These are phyloP conservation scores for Sarocladium kiliense DNA, from an alignment of 2,329 filamentous ascomycete genomes.

Conservation along the genomic window DNA sequence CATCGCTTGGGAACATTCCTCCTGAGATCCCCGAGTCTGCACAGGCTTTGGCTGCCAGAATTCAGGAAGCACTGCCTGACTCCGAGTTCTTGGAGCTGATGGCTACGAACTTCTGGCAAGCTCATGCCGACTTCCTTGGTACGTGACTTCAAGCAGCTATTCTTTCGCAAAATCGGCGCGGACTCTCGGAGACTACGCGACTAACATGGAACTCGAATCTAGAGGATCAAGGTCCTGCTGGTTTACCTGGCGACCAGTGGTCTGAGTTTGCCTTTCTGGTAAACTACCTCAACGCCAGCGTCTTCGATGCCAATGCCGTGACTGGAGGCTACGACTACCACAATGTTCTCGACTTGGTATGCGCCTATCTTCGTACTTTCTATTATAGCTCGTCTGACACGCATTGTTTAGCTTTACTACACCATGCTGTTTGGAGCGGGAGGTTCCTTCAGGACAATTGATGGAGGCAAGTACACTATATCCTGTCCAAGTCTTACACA, in stretches of 20 bases:
- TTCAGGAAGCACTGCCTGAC: constrained; percentile 28
- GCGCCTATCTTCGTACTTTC: background rate
- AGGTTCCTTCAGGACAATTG: constrained; percentile 48
- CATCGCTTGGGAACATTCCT: constrained; percentile 27
- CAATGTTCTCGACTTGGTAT: background rate
- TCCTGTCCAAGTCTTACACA: too few relatives aligned
- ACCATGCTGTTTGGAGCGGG: constrained; percentile 3
- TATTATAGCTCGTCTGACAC: too few relatives aligned
- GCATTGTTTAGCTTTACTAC: background rate
- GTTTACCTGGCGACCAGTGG: constrained; percentile 54
- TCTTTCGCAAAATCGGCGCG: too few relatives aligned
- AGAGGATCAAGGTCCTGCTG: constrained; percentile 24
- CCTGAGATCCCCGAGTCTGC: constrained; percentile 27
- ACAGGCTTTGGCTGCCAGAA: constrained; percentile 27
- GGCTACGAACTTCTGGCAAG: constrained; percentile 38
- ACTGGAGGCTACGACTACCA: background rate
- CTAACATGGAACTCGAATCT: background rate
- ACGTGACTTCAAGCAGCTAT: too few relatives aligned
- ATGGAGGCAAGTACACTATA: constrained; percentile 32
- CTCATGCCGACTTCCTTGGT: constrained; percentile 32
- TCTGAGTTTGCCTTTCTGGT: constrained; percentile 59
- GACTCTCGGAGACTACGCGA: background rate
- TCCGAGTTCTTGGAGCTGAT: constrained; percentile 30
- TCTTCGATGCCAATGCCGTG: constrained; percentile 47
- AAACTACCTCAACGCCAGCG: constrained; percentile 48